Base-by-base conservation (phyloP, 2,329 filamentous ascomycete genomes). In the Sporothrix euskadiensis region DNA sequence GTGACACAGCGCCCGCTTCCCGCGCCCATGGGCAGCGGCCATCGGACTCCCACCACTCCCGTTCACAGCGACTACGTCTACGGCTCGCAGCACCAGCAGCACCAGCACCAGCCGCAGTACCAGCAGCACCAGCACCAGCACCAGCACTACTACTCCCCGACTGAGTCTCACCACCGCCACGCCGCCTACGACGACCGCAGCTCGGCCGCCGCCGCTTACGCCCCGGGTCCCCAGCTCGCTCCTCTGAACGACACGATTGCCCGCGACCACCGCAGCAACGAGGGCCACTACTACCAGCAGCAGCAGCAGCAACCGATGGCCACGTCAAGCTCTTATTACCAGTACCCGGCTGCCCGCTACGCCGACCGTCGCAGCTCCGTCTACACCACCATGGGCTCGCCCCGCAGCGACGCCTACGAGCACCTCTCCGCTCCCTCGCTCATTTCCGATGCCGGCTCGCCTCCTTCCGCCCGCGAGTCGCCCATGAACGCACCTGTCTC, bases 371-470 rank as follows among this genome's bases (percentile, higher is more conserved):
- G 73, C 22, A 19, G 26, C 2, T 74, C 69, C 3, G 54, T 41
- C 19, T 54, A 56, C 52, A 73, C 71, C 12, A 32, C 16, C 4
- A n/a, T 52, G n/a, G 78, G 80, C 39, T 83, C 83, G 0, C 92
- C 91, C 2, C 83, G 85, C 74, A 81, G 84, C 69, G 85, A 86
- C 22, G 87, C 84, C 1, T 83, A 87, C 19, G 90, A 91, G 61
- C 41, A 68, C 9, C 57, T 39, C 39, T 84, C 85, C 41, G 88
- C 90, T 4, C 91, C 91, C 7, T 92, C 91, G 0, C 85, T 93
- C 75, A 85, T 92, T 69, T 94, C 92, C 0, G 93, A 96, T 80
- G 84, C 84, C 39, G 87, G 87, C 75, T 91, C 90, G 63, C 71
- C 71, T 4, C 86, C 86, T 41, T 91, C 90, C 12, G 88, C 89